Base-by-base conservation (phyloP, 2,329 filamentous ascomycete genomes). In the Acrocalymma vagum region DNA sequence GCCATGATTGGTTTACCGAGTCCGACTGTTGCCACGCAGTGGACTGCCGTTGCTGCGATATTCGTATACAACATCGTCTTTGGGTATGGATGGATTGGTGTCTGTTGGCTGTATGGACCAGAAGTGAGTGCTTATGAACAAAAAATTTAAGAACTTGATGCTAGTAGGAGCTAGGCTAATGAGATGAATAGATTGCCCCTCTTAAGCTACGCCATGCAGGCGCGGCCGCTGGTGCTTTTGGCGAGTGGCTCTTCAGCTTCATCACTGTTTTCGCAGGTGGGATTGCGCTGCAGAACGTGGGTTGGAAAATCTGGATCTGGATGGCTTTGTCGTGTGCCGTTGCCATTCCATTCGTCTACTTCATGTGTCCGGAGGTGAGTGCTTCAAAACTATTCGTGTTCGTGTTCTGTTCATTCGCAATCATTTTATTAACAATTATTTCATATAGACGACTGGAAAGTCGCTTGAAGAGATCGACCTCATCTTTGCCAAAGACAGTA, bases 241-340 rank as follows among this genome's bases (percentile, higher is more conserved):
- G 69, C 10, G 67, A 71, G 49, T 71, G 66, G 66, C 52, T 66
- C 17, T 60, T 60, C 23, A 63, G 58, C n/a, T 71, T 62, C 36
- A 52, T 69, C 30, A 69, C 62, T 20, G 66, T 70, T 9, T 69
- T 69, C 37, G 66, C 60, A 11, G 65, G 64, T 14, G 61, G 61
- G 3, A 69, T 64, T 38, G 66, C 55, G 1, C 49, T 71, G 29
- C 45, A 65, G 9, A 55, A 58, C 24, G 56, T 71, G 17, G 69
- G 69, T 3, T 66, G 60, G 43, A 64, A 63, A 42, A 70, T 72
- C 27, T 72, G 64, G 57, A 55, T 72, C 38, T 72, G 68, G 69
- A 58, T 61, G 32, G 45, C 67, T 27, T 35, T 66, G 34, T 69
- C 45, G 58, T 68, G 64, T 35, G 51, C 54, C 33, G 29, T 58